Conservation (phyloP, 495 filamentous ascomycete genomes). For the Penicillium malachiteum region DNA sequence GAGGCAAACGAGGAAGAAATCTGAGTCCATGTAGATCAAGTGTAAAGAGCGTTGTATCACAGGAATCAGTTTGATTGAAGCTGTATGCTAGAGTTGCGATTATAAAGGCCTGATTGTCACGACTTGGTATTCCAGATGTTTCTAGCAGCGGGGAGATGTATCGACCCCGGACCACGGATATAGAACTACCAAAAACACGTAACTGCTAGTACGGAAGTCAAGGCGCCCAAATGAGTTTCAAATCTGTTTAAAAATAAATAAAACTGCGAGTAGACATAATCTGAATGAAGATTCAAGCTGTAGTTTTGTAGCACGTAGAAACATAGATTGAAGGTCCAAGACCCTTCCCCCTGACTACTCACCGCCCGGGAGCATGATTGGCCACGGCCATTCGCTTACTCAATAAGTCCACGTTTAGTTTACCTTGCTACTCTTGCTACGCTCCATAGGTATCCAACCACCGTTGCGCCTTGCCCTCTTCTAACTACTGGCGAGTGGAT, state of each 20-base stretch:
- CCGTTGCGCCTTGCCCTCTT: slow-evolving; percentile 22
- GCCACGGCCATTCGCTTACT: slow-evolving; percentile 39
- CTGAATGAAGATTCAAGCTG: not conserved
- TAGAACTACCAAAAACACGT: not conserved
- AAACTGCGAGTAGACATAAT: not conserved
- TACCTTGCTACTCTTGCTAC: slow-evolving; percentile 23
- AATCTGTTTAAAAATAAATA: not conserved
- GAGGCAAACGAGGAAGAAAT: not conserved
- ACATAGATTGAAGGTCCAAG: slow-evolving; percentile 1
- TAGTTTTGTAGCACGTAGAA: no score
- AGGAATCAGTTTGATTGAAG: not conserved
- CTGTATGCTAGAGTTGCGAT: not conserved
- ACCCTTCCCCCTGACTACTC: slow-evolving; percentile 18
- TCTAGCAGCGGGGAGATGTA: slow-evolving; percentile 21
- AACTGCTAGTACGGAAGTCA: not conserved
- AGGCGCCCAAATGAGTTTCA: not conserved
- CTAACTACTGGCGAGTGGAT: slow-evolving; percentile 34
- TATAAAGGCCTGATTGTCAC: slow-evolving; percentile 1
- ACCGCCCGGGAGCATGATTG: slow-evolving; percentile 43
- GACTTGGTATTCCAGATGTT: slow-evolving; percentile 26
- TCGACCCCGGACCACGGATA: not conserved
- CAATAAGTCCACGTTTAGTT: slow-evolving; percentile 50
- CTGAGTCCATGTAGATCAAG: not conserved
- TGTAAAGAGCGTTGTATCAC: not conserved
- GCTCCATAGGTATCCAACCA: slow-evolving; percentile 24